Percentiles rank a stretch among this genome's conserved stretches.
Conservation (phyloP, 495 filamentous ascomycete genomes). For the Talaromyces wortmannii region DNA sequence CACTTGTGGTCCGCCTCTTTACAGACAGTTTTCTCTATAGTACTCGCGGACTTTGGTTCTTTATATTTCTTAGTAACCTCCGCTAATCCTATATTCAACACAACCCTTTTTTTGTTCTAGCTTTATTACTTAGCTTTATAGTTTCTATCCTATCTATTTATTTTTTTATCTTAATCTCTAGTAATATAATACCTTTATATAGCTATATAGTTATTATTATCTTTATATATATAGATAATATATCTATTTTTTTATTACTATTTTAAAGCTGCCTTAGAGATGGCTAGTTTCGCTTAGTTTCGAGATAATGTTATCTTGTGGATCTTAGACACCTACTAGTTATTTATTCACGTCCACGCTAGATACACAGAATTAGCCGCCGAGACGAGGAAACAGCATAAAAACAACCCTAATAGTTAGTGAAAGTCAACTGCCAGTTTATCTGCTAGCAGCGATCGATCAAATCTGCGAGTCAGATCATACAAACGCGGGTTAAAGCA, state of each 20-base stretch:
- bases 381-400: not conserved
- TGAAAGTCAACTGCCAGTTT: not conserved
- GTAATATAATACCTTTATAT: not conserved
- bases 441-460: not conserved
- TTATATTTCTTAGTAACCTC: too few species aligned
- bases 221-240: not conserved
- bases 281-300: not conserved
- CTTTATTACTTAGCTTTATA: too few species aligned
- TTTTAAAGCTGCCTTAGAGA: not conserved
- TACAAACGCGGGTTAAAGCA: not conserved
- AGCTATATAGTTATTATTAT: not conserved
- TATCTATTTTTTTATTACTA: not conserved
- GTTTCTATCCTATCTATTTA: too few species aligned
- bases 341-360: not conserved
- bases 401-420: too few species aligned
- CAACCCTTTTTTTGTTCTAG: too few species aligned
- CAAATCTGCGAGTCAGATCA: not conserved
- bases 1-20: too few species aligned
- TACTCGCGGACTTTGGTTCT: too few species aligned
- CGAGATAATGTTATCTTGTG: slow-evolving; percentile 1
- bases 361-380: slow-evolving; percentile 3
- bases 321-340: not conserved
- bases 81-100: too few species aligned
- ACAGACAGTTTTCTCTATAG: too few species aligned
- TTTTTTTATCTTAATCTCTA: too few species aligned